A percentile compares a stretch with the other conserved stretches of the same genome.
Evolutionary conservation across 139 green algal genomes (phyloP).

Genomic region (Chlorella sorokiniana): DNA sequence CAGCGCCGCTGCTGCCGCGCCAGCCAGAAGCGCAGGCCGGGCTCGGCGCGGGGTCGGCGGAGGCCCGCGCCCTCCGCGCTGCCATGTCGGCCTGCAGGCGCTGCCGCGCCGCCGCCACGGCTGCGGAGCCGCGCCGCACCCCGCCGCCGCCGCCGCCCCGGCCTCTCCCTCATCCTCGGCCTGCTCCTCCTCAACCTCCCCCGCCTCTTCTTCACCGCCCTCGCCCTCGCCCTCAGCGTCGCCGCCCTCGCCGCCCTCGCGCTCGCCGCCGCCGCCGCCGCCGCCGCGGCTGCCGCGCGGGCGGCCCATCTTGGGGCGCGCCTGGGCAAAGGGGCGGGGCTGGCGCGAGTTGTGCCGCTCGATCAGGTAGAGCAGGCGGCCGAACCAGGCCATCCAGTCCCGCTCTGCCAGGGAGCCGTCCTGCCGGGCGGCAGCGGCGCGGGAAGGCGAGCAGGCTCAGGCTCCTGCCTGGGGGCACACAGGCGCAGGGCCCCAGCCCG

Average conservation of each 20-base stretch:
- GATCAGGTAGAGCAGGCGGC: slow-evolving; percentile 54
- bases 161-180: background rate
- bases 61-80: slow-evolving; percentile 25
- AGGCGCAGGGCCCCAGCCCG: no score
- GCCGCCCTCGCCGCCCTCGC: background rate
- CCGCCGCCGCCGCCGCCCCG: background rate
- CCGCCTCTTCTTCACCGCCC: background rate
- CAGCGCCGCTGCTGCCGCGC: slow-evolving; percentile 57
- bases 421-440: background rate
- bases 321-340: background rate
- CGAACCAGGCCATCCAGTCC: slow-evolving; percentile 48
- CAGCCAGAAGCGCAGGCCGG: slow-evolving; percentile 55
- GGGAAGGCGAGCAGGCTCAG: no score
- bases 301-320: slow-evolving; percentile 21
- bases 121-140: background rate
- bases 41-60: slow-evolving; percentile 11
- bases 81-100: slow-evolving; percentile 37
- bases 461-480: no score
- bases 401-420: slow-evolving; percentile 26
- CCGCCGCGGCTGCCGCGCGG: background rate
- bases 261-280: background rate
- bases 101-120: background rate
- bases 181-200: background rate
- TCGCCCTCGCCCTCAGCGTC: background rate
- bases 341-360: slow-evolving; percentile 41